Conservation (phyloP, 768 basidiomycete genomes). For the Psilocybe sp. region DNA sequence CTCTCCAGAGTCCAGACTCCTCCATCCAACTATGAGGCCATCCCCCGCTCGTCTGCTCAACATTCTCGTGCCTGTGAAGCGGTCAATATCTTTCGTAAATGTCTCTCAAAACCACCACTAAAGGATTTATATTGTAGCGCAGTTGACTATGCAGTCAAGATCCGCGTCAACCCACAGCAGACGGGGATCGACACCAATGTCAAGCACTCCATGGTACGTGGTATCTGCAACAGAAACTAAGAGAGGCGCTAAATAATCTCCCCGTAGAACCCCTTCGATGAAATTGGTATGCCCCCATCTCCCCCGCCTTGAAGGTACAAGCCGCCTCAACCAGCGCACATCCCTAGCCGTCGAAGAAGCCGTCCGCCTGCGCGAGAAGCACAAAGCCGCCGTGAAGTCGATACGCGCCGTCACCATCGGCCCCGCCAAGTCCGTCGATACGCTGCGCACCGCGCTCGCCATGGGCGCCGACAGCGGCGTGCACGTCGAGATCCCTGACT, state of each 20-base stretch:
- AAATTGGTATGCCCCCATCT: slow-evolving; percentile 67
- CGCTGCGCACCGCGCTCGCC: slow-evolving; percentile 91
- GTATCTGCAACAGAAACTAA: background rate
- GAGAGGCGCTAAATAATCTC: background rate
- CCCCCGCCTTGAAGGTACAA: background rate
- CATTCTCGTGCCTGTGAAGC: slow-evolving; percentile 92
- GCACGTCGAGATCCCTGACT: slow-evolving; percentile 84
- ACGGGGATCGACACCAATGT: slow-evolving; percentile 96
- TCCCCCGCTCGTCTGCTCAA: slow-evolving; percentile 72
- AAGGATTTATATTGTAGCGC: slow-evolving; percentile 44
- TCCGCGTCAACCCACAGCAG: slow-evolving; percentile 92
- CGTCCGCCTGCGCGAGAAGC: slow-evolving; percentile 84
- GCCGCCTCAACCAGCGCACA: background rate
- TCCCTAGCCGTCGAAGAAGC: slow-evolving; percentile 91
- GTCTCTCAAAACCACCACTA: background rate
- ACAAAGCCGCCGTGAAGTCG: slow-evolving; percentile 72
- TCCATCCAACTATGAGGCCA: slow-evolving; percentile 58
- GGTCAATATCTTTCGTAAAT: slow-evolving; percentile 39
- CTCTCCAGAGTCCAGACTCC: background rate
- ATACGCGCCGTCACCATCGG: slow-evolving; percentile 96
- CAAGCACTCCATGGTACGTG: slow-evolving; percentile 95
- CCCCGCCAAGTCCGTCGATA: slow-evolving; percentile 84
- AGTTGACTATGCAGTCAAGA: slow-evolving; percentile 98
- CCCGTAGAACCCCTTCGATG: slow-evolving; percentile 92
- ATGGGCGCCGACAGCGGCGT: slow-evolving; percentile 96